phyloP scores from a whole-genome alignment of 2,329 filamentous ascomycete species.

The Colletotrichum cordylinicola region DNA sequence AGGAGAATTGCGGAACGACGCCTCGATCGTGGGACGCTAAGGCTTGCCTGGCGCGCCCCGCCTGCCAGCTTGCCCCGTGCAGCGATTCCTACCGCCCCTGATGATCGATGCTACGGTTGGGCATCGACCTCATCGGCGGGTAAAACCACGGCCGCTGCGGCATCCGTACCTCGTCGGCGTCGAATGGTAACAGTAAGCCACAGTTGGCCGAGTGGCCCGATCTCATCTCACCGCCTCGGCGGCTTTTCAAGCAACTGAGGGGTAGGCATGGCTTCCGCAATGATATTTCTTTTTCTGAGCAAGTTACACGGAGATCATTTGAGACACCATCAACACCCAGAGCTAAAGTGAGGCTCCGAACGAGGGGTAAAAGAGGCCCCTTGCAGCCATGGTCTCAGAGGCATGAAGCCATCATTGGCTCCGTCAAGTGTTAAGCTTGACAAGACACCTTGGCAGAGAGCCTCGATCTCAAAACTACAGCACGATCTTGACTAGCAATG shows the following conservation, averaged over 20 bases:
- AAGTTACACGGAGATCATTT: neutral
- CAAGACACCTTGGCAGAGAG: neutral
- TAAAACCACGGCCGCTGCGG: neutral
- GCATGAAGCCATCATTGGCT: neutral
- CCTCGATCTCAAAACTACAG: neutral
- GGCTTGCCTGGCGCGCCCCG: constrained; percentile 7
- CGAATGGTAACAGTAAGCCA: neutral
- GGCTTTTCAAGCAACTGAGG: neutral
- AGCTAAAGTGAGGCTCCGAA: neutral
- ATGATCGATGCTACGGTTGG: constrained; percentile 22
- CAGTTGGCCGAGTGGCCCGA: neutral
- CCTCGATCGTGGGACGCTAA: constrained; percentile 16
- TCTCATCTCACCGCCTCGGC: neutral
- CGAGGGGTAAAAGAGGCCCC: neutral
- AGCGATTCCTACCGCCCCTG: constrained; percentile 13
- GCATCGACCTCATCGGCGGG: constrained; percentile 17
- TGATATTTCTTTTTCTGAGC: neutral
- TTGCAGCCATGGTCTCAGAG: neutral
- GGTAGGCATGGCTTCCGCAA: neutral
- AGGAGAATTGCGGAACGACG: constrained; percentile 2
- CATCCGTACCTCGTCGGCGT: neutral
- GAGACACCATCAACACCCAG: neutral
- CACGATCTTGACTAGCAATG: neutral
- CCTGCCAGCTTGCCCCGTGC: constrained; percentile 14
- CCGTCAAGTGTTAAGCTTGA: neutral